phyloP scores from a whole-genome alignment of 495 filamentous ascomycete genomes.

The Bacidia rubella region DNA sequence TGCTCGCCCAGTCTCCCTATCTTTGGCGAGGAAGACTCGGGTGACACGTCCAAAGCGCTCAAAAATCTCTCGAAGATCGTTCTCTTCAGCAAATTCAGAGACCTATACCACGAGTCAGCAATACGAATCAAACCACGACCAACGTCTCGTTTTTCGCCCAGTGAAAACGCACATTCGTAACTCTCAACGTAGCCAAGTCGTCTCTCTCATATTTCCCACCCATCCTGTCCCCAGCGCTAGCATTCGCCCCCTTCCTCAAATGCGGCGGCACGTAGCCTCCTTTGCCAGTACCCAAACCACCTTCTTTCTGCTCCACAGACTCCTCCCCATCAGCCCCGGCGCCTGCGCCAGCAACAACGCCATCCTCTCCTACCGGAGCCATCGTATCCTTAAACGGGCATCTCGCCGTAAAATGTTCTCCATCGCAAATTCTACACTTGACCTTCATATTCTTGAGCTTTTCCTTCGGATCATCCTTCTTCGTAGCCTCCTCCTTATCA shows the following conservation, averaged over 20 bases:
- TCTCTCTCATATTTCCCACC: conserved; percentile 91
- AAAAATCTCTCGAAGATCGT: conserved; percentile 91
- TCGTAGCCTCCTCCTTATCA: conserved; percentile 61
- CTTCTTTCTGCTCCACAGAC: conserved; percentile 29
- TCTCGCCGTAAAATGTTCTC: conserved; percentile 95
- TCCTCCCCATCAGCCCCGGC: conserved; percentile 39
- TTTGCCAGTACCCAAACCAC: conserved; percentile 51
- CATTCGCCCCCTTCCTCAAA: conserved; percentile 54
- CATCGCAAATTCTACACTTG: conserved; percentile 96
- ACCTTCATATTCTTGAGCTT: conserved; percentile 97
- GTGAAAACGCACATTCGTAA: conserved; percentile 72
- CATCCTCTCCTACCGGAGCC: conserved; percentile 54
- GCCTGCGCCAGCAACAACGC: conserved; percentile 34
- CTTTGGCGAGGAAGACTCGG: conserved; percentile 92
- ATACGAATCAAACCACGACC: neutral
- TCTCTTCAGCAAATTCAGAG: conserved; percentile 91
- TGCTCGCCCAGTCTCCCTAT: conserved; percentile 82
- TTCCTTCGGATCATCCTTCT: conserved; percentile 66
- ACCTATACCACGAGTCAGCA: conserved; percentile 40
- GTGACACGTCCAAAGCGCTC: conserved; percentile 93
- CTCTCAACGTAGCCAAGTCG: conserved; percentile 86
- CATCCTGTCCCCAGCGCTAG: conserved; percentile 75
- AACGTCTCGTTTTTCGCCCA: neutral
- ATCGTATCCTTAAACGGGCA: conserved; percentile 82
- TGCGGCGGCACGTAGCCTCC: conserved; percentile 87